Conservation (phyloP, 169 alveolate species). For the Cryptosporidium sp. region DNA sequence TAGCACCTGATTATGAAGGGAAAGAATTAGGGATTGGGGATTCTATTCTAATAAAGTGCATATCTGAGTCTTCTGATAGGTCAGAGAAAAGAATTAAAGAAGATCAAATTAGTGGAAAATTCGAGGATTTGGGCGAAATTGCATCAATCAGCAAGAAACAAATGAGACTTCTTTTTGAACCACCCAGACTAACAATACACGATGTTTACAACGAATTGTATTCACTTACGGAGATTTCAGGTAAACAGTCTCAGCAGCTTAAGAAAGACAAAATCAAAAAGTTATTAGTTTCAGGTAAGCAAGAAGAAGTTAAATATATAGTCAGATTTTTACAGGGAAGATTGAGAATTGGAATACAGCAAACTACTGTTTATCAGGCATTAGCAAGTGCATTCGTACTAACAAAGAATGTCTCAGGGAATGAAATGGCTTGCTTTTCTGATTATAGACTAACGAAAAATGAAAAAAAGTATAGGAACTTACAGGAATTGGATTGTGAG, state of each 20-base stretch:
- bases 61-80: constrained; percentile 93
- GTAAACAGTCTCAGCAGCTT: constrained; percentile 73
- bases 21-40: constrained; percentile 97
- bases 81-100: constrained; percentile 91
- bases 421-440: constrained; percentile 76
- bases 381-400: constrained; percentile 82
- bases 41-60: constrained; percentile 92
- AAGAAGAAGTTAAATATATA: constrained; percentile 93
- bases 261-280: constrained; percentile 88
- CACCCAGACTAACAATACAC: constrained; percentile 87
- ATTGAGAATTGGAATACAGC: constrained; percentile 95
- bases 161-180: constrained; percentile 82
- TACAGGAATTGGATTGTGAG: constrained; percentile 53
- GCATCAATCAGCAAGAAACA: constrained; percentile 86
- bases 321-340: constrained; percentile 95
- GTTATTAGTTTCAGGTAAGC: constrained; percentile 91
- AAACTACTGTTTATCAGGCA: constrained; percentile 92
- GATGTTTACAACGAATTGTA: constrained; percentile 81
- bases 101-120: constrained; percentile 81
- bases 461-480: constrained; percentile 40
- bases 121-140: constrained; percentile 94
- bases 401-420: constrained; percentile 81
- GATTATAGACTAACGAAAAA: constrained; percentile 77
- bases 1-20: constrained; percentile 96
- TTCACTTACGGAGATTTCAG: constrained; percentile 47